phyloP scores from a whole-genome alignment of 768 basidiomycete genomes.

The Candolleomyces efflorescens region DNA sequence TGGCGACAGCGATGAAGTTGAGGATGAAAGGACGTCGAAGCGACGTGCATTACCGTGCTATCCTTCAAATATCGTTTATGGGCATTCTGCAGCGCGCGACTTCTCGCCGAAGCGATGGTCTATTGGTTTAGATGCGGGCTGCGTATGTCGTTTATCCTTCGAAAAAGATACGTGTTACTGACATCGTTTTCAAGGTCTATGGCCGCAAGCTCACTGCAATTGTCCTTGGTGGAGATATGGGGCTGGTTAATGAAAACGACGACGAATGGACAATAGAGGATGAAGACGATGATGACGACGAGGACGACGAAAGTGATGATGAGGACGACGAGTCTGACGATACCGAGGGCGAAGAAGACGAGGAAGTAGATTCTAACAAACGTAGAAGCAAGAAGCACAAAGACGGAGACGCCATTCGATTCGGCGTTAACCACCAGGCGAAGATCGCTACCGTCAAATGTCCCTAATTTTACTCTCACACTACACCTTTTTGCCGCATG shows the following conservation, averaged over 20 bases:
- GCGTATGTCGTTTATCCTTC: slow-evolving; percentile 45
- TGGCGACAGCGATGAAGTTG: neutral
- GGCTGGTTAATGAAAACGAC: too few species aligned
- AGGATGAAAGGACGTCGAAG: slow-evolving; percentile 7
- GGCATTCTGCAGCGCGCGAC: slow-evolving; percentile 76
- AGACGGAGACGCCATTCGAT: slow-evolving; percentile 33
- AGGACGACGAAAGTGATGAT: slow-evolving; percentile 14
- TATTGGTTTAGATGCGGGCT: slow-evolving; percentile 84
- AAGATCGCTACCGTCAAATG: slow-evolving; percentile 53
- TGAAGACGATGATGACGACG: slow-evolving; percentile 10
- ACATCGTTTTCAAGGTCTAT: slow-evolving; percentile 40
- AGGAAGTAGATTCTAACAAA: slow-evolving; percentile 12
- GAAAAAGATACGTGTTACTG: neutral
- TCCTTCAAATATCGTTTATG: slow-evolving; percentile 80
- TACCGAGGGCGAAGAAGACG: slow-evolving; percentile 17
- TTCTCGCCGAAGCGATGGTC: slow-evolving; percentile 82
- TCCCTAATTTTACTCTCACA: neutral
- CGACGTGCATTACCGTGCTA: slow-evolving; percentile 49
- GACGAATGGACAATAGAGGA: neutral
- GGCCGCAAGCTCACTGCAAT: slow-evolving; percentile 61
- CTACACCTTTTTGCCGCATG: too few species aligned
- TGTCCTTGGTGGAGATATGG: slow-evolving; percentile 38
- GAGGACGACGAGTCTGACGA: slow-evolving; percentile 2
- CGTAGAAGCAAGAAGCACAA: slow-evolving; percentile 12
- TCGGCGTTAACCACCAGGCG: slow-evolving; percentile 54